Evolutionary conservation across 306 rosid genomes (phyloP), one percentile per base, ranked within the genome.

Genomic region (Comarum palustre): DNA sequence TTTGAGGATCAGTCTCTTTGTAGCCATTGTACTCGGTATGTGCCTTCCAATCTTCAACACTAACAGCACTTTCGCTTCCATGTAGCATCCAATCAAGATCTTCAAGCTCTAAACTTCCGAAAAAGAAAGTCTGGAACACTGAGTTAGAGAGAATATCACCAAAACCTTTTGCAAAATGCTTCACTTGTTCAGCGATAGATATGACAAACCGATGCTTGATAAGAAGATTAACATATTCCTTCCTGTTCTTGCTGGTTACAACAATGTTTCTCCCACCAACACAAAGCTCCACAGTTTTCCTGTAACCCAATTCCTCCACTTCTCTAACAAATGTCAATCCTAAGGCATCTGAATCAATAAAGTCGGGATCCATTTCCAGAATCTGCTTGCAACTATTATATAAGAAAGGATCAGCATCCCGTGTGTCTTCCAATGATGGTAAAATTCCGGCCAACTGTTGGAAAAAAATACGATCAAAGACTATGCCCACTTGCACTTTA

Each of bases 51-150:
- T 94, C 98, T 67, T 83, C 95, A 80, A 94, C 81, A 55, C 87
- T 82, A 75, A 94, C 80, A 74, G 55, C 78, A 75, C 77, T 82
- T 78, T 87, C 92, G 79, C 94, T 84, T 82, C 98, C 98, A 66
- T 82, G 82, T 39, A 91, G 89, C 96, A 94, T 94, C 87, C 89
- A 85, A 80, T 94, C 97, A 82, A 94, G 89, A 89, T 94, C 98
- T 80, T 91, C 91, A 61, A 82, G 86, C 81, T 91, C 92, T 80
- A 94, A 77, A 81, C 87, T 74, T 80, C 34, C 78, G 77, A 94
- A 91, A 82, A 90, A 93, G 83, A 73, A 71, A 34, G 77, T 29
- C 64, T 76, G 85, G 29, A 32, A 65, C 68, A 67, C 69, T 43
- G 87, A 34, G 70, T 78, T 77, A 70, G 86, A 80, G 51, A 93